phyloP scores from a whole-genome alignment of 805 yeast genomes.

The Cyberlindnera mrakii region DNA sequence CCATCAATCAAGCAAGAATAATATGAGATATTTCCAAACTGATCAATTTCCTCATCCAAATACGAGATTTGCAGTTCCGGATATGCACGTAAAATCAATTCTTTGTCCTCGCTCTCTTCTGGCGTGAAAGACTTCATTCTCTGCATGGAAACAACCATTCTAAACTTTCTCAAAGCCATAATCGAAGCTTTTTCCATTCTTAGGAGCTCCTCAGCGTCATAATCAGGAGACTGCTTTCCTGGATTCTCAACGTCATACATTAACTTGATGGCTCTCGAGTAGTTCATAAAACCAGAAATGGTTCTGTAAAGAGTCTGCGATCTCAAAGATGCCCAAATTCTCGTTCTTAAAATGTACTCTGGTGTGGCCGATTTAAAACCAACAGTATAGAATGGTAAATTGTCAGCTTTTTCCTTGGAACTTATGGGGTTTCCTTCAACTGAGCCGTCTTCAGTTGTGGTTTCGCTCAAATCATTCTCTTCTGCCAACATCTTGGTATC shows the following conservation, averaged over 20 bases:
- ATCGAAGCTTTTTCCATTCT: slow-evolving; percentile 41
- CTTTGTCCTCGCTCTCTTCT: slow-evolving; percentile 55
- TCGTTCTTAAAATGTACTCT: slow-evolving; percentile 52
- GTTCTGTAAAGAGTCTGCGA: slow-evolving; percentile 73
- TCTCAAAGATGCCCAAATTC: slow-evolving; percentile 73
- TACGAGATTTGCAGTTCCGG: slow-evolving; percentile 64
- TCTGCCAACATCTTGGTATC: slow-evolving; percentile 57
- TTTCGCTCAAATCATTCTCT: slow-evolving; percentile 29
- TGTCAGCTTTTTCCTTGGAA: slow-evolving; percentile 29
- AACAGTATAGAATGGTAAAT: slow-evolving; percentile 54
- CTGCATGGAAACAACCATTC: slow-evolving; percentile 64
- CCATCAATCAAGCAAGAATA: slow-evolving; percentile 71
- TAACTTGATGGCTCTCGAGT: slow-evolving; percentile 60
- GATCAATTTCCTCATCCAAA: slow-evolving; percentile 44
- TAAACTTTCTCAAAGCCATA: slow-evolving; percentile 57
- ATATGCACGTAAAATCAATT: slow-evolving; percentile 54
- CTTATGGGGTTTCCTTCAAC: slow-evolving; percentile 5
- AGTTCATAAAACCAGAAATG: slow-evolving; percentile 68
- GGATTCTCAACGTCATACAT: slow-evolving; percentile 53
- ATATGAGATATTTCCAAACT: slow-evolving; percentile 36
- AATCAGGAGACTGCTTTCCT: slow-evolving; percentile 11
- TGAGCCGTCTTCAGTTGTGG: slow-evolving; percentile 14
- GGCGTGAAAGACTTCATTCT: slow-evolving; percentile 45
- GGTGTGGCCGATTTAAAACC: slow-evolving; percentile 62
- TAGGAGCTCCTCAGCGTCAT: slow-evolving; percentile 27